Evolutionary conservation across 75 land plant species (phyloP).

Genomic region (Sequoia sempervirens): DNA sequence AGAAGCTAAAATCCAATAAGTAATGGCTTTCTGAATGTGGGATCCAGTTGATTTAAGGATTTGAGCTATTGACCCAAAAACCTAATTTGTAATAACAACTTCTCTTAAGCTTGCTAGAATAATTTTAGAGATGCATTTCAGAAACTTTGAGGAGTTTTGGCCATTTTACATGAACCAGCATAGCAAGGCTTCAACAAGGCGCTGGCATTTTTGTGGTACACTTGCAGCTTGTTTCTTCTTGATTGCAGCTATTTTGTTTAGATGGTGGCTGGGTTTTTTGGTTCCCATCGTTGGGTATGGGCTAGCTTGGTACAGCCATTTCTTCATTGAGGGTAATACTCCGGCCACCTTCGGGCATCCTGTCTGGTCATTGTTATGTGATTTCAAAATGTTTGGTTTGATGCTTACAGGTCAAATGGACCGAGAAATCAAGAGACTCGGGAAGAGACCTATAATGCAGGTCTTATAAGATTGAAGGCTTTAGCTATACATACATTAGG

Average conservation of each 20-base stretch:
- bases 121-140: slow-evolving; percentile 62
- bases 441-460: slow-evolving; percentile 83
- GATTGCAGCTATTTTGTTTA: slow-evolving; percentile 34
- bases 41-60: not conserved
- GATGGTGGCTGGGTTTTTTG: slow-evolving; percentile 53
- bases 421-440: slow-evolving; percentile 84
- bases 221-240: slow-evolving; percentile 41
- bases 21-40: not conserved
- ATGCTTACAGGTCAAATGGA: slow-evolving; percentile 93
- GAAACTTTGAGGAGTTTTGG: slow-evolving; percentile 92
- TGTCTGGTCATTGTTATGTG: slow-evolving; percentile 78
- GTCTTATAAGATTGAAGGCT: slow-evolving; percentile 20
- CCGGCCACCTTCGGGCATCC: slow-evolving; percentile 89
- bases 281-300: slow-evolving; percentile 80
- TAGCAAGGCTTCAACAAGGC: slow-evolving; percentile 77
- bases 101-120: not conserved
- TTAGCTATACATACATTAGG: not conserved
- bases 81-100: not conserved
- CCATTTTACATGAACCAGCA: slow-evolving; percentile 85
- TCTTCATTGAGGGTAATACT: slow-evolving; percentile 78
- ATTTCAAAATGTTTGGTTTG: slow-evolving; percentile 81
- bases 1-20: not conserved
- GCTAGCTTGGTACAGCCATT: slow-evolving; percentile 89
- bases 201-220: slow-evolving; percentile 88
- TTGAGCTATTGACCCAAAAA: not conserved